These are phyloP conservation scores for Parsonsia alboflavescens DNA, from an alignment of 257 asterid genomes.

Conservation along the genomic window DNA sequence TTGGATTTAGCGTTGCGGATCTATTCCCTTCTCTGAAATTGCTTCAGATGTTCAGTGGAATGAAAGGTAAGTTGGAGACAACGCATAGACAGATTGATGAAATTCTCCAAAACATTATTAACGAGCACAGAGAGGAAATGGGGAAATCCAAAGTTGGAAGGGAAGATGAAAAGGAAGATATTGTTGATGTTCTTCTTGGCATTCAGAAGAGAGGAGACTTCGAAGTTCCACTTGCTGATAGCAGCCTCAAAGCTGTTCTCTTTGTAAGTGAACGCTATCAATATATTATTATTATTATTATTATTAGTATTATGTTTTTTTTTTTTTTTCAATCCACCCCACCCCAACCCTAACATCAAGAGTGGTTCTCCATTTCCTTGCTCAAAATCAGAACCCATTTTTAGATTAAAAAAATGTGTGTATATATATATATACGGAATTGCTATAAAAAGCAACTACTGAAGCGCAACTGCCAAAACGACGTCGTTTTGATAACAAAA, in stretches of 20 bases:
- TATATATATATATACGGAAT: too few relatives aligned
- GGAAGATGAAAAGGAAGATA: neutral
- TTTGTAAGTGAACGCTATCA: neutral
- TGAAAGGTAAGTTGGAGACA: neutral
- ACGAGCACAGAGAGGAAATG: too few relatives aligned
- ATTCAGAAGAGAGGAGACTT: neutral
- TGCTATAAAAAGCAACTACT: too few relatives aligned
- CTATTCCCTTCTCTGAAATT: neutral
- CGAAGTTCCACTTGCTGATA: neutral
- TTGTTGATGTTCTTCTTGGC: conserved; percentile 1
- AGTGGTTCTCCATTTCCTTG: neutral
- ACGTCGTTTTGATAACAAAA: too few relatives aligned
- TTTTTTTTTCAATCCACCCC: neutral
- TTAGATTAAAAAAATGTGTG: too few relatives aligned
- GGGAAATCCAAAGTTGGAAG: too few relatives aligned
- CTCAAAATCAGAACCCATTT: too few relatives aligned
- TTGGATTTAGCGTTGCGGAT: neutral
- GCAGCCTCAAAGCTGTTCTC: neutral
- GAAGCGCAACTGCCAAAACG: too few relatives aligned
- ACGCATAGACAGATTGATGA: neutral
- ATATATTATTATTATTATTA: too few relatives aligned
- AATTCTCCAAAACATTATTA: too few relatives aligned
- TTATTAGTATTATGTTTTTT: too few relatives aligned
- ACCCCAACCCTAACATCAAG: neutral
- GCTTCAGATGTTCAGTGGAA: neutral